Percentiles rank a stretch among this genome's conserved stretches.
Conservation (phyloP, 495 filamentous ascomycete species). For the Aspergillus olivimuriae region DNA sequence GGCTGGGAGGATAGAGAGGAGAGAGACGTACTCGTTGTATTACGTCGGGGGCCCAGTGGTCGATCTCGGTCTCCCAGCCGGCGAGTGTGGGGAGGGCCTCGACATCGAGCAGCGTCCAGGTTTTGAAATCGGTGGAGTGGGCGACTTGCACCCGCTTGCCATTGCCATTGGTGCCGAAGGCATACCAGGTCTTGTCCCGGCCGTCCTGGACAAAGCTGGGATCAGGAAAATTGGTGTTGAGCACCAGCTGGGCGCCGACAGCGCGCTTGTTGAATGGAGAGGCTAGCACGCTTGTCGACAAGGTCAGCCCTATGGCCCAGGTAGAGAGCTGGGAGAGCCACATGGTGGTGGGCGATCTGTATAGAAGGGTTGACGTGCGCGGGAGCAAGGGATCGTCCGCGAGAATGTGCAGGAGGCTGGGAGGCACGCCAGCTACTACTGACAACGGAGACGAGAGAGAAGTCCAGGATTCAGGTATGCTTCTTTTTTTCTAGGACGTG, state of each 20-base stretch:
- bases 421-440: slow-evolving; percentile 1
- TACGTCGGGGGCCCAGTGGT: slow-evolving; percentile 35
- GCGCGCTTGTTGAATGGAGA: slow-evolving; percentile 9
- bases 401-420: slow-evolving; percentile 3
- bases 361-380: background rate
- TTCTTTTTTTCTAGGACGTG: background rate
- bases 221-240: slow-evolving; percentile 32
- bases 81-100: slow-evolving; percentile 29
- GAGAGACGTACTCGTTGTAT: slow-evolving; percentile 22
- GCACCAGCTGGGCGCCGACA: slow-evolving; percentile 21
- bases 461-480: background rate
- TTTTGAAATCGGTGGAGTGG: slow-evolving; percentile 20
- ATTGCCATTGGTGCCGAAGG: slow-evolving; percentile 36
- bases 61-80: slow-evolving; percentile 25
- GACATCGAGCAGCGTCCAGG: slow-evolving; percentile 28
- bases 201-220: slow-evolving; percentile 26
- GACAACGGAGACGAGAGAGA: background rate
- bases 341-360: slow-evolving; percentile 4
- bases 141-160: slow-evolving; percentile 32
- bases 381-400: background rate
- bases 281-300: slow-evolving; percentile 3
- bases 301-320: slow-evolving; percentile 3
- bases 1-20: background rate
- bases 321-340: slow-evolving; percentile 3
- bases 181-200: slow-evolving; percentile 30